Conservation (phyloP, 495 filamentous ascomycete species). For the Collariella sp. region DNA sequence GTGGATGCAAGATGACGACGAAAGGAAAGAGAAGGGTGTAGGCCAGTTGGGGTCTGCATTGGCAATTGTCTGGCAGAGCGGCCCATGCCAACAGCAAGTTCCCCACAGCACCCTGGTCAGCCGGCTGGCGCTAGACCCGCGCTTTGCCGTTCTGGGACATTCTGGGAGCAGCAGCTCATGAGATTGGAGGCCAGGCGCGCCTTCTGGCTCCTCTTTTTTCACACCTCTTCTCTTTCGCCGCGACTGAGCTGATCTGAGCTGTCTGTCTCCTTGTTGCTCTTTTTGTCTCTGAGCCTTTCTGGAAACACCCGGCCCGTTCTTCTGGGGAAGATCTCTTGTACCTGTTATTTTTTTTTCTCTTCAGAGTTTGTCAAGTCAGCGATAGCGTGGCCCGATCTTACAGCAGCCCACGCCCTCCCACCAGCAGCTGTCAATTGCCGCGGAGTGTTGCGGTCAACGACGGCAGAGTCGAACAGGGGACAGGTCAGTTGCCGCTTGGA, state of each 20-base stretch:
- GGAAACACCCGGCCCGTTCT: no score
- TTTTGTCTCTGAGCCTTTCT: neutral
- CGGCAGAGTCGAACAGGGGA: neutral
- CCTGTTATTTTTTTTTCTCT: neutral
- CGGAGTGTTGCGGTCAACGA: neutral
- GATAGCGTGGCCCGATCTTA: neutral
- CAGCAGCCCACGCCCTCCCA: neutral
- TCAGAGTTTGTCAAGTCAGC: neutral
- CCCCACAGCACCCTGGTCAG: neutral
- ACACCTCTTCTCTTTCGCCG: neutral
- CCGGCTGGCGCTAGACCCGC: conserved; percentile 1
- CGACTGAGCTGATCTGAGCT: conserved; percentile 1
- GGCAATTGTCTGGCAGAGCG: no score
- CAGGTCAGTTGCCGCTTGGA: conserved; percentile 4
- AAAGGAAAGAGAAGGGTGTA: neutral
- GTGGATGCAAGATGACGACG: conserved; percentile 1
- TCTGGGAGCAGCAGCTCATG: no score
- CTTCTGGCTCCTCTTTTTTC: conserved; percentile 7
- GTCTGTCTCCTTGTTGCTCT: neutral
- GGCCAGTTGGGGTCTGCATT: no score
- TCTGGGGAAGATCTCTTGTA: no score
- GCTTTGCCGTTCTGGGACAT: conserved; percentile 1
- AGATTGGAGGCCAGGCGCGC: conserved; percentile 3
- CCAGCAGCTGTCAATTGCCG: neutral
- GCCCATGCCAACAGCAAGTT: no score